Evolutionary conservation across 1,139 yeast species (phyloP).

Genomic region (Geotrichum aggregatum): DNA sequence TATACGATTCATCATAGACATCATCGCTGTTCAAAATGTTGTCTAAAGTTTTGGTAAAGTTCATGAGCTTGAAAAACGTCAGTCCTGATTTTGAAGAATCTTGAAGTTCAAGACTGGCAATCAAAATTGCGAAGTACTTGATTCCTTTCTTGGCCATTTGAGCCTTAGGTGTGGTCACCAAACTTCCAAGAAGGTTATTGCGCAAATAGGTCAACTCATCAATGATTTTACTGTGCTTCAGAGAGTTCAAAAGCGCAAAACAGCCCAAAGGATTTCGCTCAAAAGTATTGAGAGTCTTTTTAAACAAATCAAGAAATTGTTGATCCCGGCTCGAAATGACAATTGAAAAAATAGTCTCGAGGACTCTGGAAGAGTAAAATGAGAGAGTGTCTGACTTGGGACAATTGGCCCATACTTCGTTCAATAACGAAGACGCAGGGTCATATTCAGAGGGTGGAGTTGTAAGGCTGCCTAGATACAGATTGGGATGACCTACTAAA

Average conservation of each 20-base stretch:
- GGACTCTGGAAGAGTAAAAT: conserved; percentile 14
- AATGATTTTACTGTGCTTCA: conserved; percentile 11
- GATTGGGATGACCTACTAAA: conserved; percentile 5
- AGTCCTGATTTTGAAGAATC: conserved; percentile 14
- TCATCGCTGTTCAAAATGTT: conserved; percentile 13
- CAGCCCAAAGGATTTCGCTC: conserved; percentile 13
- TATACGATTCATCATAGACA: conserved; percentile 15
- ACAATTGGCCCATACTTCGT: conserved; percentile 5
- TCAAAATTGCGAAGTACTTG: conserved; percentile 13
- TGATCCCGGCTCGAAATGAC: conserved; percentile 6
- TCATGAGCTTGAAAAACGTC: conserved; percentile 20
- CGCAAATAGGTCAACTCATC: conserved; percentile 13
- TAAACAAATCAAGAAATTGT: conserved; percentile 12
- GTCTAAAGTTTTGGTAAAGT: conserved; percentile 15
- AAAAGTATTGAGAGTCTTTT: conserved; percentile 10
- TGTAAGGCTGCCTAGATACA: conserved; percentile 6
- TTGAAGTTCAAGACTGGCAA: conserved; percentile 8
- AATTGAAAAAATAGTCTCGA: conserved; percentile 7
- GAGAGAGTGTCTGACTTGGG: conserved; percentile 7
- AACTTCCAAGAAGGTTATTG: conserved; percentile 16
- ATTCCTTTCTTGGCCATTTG: conserved; percentile 13
- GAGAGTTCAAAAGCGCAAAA: conserved; percentile 10
- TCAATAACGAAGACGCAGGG: not conserved
- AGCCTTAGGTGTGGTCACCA: conserved; percentile 13
- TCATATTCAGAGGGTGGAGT: not conserved